Evolutionary conservation across 305 asterid genomes (phyloP).

Genomic region (Fraxinus xanthoxyloides): DNA sequence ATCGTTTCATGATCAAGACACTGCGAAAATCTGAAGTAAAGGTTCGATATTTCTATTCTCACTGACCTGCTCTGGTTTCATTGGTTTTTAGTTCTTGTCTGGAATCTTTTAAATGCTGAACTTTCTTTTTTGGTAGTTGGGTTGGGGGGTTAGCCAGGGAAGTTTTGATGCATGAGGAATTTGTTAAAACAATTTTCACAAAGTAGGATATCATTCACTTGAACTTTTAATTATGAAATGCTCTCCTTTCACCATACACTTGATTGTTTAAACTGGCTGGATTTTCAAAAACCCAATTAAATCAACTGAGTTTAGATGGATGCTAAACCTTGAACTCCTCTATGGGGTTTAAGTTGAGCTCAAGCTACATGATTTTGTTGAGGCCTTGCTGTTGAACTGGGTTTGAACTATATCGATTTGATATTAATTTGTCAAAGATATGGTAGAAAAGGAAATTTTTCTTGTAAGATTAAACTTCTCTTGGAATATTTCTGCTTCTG

Average conservation of each 20-base stretch:
- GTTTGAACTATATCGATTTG: background rate
- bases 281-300: background rate
- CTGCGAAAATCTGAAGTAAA: constrained; percentile 93
- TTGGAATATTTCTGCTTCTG: background rate
- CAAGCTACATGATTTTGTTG: background rate
- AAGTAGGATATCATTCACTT: background rate
- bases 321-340: background rate
- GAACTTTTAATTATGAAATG: background rate
- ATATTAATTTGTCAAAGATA: background rate
- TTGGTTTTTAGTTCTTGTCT: constrained; percentile 3
- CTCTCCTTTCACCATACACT: constrained; percentile 1
- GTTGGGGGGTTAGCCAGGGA: background rate
- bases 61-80: constrained; percentile 15
- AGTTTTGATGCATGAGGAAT: background rate
- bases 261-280: background rate
- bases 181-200: background rate
- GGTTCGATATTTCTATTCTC: constrained; percentile 47
- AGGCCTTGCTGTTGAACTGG: background rate
- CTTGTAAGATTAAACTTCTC: background rate
- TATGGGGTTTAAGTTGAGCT: background rate
- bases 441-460: background rate
- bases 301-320: background rate
- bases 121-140: background rate
- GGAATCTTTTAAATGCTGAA: background rate
- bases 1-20: constrained; percentile 97